These are phyloP conservation scores for Apocynum venetum DNA, from an alignment of 257 asterid genomes.

Conservation along the genomic window DNA sequence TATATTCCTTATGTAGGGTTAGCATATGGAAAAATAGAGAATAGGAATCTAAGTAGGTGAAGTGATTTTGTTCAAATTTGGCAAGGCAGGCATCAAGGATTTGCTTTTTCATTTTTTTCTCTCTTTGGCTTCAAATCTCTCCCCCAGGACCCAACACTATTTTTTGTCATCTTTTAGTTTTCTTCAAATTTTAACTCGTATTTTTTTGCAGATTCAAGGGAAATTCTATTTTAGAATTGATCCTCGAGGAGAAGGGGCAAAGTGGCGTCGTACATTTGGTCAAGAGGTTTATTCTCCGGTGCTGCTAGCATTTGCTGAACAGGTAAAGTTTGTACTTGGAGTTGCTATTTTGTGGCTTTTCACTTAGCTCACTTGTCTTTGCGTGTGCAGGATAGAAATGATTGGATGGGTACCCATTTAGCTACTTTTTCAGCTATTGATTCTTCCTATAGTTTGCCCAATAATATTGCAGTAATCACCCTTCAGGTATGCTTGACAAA, in stretches of 20 bases:
- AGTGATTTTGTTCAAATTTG: neutral
- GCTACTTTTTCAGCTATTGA: conserved; percentile 70
- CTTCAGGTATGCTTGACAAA: conserved; percentile 43
- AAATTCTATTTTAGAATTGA: conserved; percentile 62
- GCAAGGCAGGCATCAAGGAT: neutral
- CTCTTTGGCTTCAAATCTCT: neutral
- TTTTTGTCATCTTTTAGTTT: neutral
- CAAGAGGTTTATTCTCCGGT: conserved; percentile 78
- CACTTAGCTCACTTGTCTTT: conserved; percentile 11
- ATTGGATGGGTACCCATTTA: conserved; percentile 51
- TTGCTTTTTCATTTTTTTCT: neutral
- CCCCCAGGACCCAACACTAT: neutral
- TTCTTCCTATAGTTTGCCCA: conserved; percentile 63
- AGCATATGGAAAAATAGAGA: neutral
- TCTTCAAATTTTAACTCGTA: neutral
- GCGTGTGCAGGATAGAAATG: conserved; percentile 43
- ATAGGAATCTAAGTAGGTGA: neutral
- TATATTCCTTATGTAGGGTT: neutral
- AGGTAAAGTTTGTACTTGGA: conserved; percentile 34
- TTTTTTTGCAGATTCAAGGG: conserved; percentile 54
- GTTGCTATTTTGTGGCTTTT: conserved; percentile 3
- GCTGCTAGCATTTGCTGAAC: conserved; percentile 71
- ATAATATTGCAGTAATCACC: conserved; percentile 66
- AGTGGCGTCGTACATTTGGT: conserved; percentile 78
- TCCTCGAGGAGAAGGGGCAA: conserved; percentile 75